Conservation (phyloP, 2,329 filamentous ascomycete genomes). For the Ophiosphaerella korrae region DNA sequence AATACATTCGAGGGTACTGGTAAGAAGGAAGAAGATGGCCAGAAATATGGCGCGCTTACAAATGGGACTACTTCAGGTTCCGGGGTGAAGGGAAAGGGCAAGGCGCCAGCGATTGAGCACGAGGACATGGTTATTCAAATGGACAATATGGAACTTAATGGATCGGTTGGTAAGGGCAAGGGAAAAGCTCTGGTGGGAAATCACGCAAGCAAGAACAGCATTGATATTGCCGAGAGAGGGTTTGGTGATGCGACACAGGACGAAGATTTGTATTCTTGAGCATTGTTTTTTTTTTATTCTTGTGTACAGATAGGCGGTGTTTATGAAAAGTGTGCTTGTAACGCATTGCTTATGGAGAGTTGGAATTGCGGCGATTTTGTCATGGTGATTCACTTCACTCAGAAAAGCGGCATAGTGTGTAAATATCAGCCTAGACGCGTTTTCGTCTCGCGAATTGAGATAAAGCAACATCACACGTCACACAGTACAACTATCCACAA, state of each 20-base stretch:
- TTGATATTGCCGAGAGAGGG: conserved; percentile 43
- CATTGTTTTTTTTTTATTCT: background rate
- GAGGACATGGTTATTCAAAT: conserved; percentile 50
- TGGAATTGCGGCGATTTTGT: too few species aligned
- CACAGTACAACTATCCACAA: too few species aligned
- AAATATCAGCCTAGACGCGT: too few species aligned
- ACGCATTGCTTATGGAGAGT: too few species aligned
- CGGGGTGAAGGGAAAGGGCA: conserved; percentile 35
- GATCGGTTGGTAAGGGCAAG: conserved; percentile 34
- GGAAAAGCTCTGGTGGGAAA: conserved; percentile 40
- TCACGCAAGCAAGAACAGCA: conserved; percentile 41
- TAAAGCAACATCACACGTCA: too few species aligned
- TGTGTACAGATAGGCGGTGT: too few species aligned
- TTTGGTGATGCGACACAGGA: conserved; percentile 49
- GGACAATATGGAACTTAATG: conserved; percentile 45
- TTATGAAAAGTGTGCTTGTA: too few species aligned
- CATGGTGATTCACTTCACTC: too few species aligned
- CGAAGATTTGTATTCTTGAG: conserved; percentile 50
- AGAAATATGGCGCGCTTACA: conserved; percentile 31
- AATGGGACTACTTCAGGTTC: background rate
- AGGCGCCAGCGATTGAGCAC: conserved; percentile 36
- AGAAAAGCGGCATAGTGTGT: too few species aligned
- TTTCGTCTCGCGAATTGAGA: too few species aligned
- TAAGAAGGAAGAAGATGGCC: conserved; percentile 52
- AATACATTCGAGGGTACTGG: conserved; percentile 76